phyloP scores from a whole-genome alignment of 2,329 filamentous ascomycete species.

The Domatiomyces globalis region DNA sequence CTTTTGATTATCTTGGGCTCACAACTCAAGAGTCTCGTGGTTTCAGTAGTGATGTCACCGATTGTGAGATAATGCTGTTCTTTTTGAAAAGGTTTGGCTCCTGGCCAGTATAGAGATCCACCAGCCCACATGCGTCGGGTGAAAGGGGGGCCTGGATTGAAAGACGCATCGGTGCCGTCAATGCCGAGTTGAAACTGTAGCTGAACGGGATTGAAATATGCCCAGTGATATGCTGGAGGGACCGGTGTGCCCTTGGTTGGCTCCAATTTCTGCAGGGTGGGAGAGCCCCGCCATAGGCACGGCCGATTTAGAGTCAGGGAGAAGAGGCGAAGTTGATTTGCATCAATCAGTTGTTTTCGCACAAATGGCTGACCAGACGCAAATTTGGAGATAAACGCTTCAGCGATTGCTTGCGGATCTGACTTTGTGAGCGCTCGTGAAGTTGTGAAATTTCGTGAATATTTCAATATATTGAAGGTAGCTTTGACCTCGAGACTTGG shows the following conservation, averaged over 20 bases:
- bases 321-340: slow-evolving; percentile 50
- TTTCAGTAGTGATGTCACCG: slow-evolving; percentile 43
- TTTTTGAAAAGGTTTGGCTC: slow-evolving; percentile 8
- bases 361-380: slow-evolving; percentile 29
- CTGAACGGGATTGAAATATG: slow-evolving; percentile 48
- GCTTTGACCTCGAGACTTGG: background rate
- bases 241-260: slow-evolving; percentile 36
- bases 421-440: background rate
- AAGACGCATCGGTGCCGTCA: slow-evolving; percentile 48
- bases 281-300: slow-evolving; percentile 27
- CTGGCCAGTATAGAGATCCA: slow-evolving; percentile 42
- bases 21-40: slow-evolving; percentile 41
- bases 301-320: slow-evolving; percentile 43
- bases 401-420: slow-evolving; percentile 12
- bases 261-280: slow-evolving; percentile 20
- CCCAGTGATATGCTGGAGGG: slow-evolving; percentile 48
- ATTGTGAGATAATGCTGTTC: slow-evolving; percentile 34
- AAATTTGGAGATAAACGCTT: slow-evolving; percentile 29
- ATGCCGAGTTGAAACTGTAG: slow-evolving; percentile 40
- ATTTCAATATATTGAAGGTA: background rate
- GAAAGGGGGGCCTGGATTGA: slow-evolving; percentile 46
- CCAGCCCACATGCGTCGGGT: slow-evolving; percentile 56
- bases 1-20: slow-evolving; percentile 40
- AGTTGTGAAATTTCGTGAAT: background rate
- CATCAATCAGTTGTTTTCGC: slow-evolving; percentile 42